Evolutionary conservation across 768 basidiomycete species (phyloP), one percentile per base, ranked within the genome.

Genomic region (Gelatoporia subvermispora): DNA sequence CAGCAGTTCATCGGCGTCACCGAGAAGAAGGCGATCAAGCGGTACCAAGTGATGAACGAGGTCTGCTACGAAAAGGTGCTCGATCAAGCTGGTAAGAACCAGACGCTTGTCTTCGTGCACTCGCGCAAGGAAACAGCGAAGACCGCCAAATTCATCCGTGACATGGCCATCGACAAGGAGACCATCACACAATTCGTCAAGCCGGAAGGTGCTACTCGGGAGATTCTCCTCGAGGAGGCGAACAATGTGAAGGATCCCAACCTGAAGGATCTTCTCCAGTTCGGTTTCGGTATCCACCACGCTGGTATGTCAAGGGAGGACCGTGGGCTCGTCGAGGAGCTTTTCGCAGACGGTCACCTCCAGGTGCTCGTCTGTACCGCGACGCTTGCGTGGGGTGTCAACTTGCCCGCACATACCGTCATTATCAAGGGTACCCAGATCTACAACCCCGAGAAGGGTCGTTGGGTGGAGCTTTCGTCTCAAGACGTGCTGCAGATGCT

Each of bases 351-450:
- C 43, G 91, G 93, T 0, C 84, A 89, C 20, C 76, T 99, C 24
- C 93, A 95, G 63, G 94, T 98, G 0, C 75, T 99, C 21, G 92
- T 96, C 38, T 96, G 92, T 64, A 99, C 96, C 0, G 96, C 96
- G 4, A 98, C 95, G 2, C 84, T 99, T 34, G 96, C 96, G 1
- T 99, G 96, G 96, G 96, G 95, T 72, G 95, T 99, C 68, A 99
- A 99, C 63, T 72, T 98, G 0, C 96, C 96, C 3, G 95, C 94
- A 1, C 96, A 98, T 55, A 88, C 92, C 8, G 95, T 97, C 68
- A 93, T 98, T 71, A 97, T 99, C 76, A 99, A 98, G 65, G 96
- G 96, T n/a, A 98, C 96, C 0, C 94, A 98, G 69, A 94, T 98
- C 52, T 99, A 98, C 70, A 97, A 96, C 66, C 96, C 96, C 0